These are phyloP conservation scores for Neurospora tetrasperma DNA, from an alignment of 495 filamentous ascomycete species.

Conservation along the genomic window DNA sequence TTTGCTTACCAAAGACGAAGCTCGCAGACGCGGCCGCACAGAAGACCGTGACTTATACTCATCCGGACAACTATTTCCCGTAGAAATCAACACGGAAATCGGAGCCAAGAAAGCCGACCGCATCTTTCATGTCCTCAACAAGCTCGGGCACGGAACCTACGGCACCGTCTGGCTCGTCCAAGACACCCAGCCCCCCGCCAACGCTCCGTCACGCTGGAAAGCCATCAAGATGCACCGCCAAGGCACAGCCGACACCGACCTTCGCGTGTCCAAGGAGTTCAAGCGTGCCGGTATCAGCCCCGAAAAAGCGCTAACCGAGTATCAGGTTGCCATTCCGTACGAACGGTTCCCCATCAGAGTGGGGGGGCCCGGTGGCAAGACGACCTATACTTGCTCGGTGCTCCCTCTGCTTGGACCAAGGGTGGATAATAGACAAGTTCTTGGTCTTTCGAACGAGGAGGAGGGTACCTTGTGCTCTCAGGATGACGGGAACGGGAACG, in stretches of 20 bases:
- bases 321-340: not conserved
- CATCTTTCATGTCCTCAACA: slow-evolving; percentile 28
- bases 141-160: slow-evolving; percentile 38
- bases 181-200: slow-evolving; percentile 14
- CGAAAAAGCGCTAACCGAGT: not conserved
- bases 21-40: not conserved
- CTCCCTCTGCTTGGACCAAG: not conserved
- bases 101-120: not conserved
- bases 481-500: not conserved
- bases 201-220: not conserved
- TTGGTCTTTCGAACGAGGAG: not conserved
- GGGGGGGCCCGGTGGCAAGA: not conserved
- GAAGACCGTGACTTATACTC: not conserved
- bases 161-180: slow-evolving; percentile 41
- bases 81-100: not conserved
- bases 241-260: not conserved
- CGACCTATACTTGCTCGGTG: not conserved
- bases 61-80: not conserved
- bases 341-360: not conserved
- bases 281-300: not conserved
- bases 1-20: not conserved
- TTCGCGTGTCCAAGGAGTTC: not conserved
- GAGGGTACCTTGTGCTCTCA: not conserved
- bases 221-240: not conserved
- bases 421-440: not conserved